Conservation (phyloP, 805 yeast genomes). For the Candida chilensis region DNA sequence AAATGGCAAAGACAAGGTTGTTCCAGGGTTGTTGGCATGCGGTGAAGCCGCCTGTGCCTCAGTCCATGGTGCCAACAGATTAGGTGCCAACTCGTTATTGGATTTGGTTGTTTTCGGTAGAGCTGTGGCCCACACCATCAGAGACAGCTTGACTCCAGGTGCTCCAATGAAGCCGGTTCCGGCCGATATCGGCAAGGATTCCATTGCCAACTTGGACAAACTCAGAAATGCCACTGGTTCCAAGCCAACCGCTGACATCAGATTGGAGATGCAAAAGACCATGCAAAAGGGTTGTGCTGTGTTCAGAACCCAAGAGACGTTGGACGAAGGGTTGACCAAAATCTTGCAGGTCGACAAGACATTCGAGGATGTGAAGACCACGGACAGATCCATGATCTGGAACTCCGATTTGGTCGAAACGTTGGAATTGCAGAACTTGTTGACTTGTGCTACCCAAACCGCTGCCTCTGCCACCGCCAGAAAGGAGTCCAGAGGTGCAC, state of each 20-base stretch:
- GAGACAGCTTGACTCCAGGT: conserved; percentile 81
- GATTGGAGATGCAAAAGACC: conserved; percentile 87
- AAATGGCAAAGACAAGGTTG: conserved; percentile 81
- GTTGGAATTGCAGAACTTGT: conserved; percentile 88
- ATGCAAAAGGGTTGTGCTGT: conserved; percentile 98
- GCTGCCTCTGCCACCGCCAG: conserved; percentile 92
- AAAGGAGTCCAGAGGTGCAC: conserved; percentile 98
- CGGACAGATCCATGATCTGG: conserved; percentile 98
- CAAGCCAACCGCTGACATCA: conserved; percentile 76
- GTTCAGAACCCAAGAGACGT: conserved; percentile 86
- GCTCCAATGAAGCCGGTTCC: conserved; percentile 77
- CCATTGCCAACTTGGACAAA: conserved; percentile 84
- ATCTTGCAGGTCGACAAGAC: conserved; percentile 69
- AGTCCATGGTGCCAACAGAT: conserved; percentile 98
- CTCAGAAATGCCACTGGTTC: conserved; percentile 82
- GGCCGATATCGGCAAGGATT: conserved; percentile 80
- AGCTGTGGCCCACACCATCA: conserved; percentile 91
- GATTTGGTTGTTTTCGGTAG: conserved; percentile 98
- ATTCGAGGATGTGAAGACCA: conserved; percentile 70
- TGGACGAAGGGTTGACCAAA: conserved; percentile 84
- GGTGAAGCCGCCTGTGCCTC: conserved; percentile 99
- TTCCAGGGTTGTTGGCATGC: conserved; percentile 92
- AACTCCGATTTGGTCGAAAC: conserved; percentile 96
- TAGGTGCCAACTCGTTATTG: conserved; percentile 95
- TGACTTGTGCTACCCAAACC: conserved; percentile 95